These are phyloP conservation scores for Xylaria digitata DNA, from an alignment of 2,329 filamentous ascomycete species.

Conservation along the genomic window DNA sequence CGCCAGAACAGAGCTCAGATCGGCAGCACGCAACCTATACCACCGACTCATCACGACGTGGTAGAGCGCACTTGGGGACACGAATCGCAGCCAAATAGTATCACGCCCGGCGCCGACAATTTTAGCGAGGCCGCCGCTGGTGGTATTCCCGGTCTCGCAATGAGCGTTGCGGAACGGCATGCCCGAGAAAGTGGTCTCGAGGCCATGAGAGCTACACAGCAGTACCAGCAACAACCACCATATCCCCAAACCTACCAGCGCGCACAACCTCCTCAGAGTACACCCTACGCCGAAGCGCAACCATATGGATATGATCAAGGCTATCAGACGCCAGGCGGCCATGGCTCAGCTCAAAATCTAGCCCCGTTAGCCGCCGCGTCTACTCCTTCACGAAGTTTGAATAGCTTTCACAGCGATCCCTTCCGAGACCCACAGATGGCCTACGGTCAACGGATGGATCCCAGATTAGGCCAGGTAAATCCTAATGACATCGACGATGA, in stretches of 20 bases:
- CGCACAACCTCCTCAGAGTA: conserved; percentile 34
- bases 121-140: conserved; percentile 71
- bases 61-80: conserved; percentile 42
- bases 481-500: conserved; percentile 87
- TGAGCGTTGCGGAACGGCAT: conserved; percentile 72
- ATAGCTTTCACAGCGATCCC: conserved; percentile 71
- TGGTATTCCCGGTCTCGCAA: conserved; percentile 75
- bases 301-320: conserved; percentile 39
- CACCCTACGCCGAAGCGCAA: conserved; percentile 40
- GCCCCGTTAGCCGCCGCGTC: conserved; percentile 53
- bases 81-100: conserved; percentile 52
- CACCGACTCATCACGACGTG: conserved; percentile 45
- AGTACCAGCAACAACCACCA: conserved; percentile 38
- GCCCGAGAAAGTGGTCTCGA: conserved; percentile 73
- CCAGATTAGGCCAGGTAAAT: conserved; percentile 71
- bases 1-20: conserved; percentile 52
- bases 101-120: conserved; percentile 75
- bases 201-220: conserved; percentile 61
- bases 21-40: conserved; percentile 45
- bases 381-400: conserved; percentile 63
- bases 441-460: conserved; percentile 58
- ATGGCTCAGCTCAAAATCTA: conserved; percentile 58
- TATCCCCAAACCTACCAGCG: conserved; percentile 41
- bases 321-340: conserved; percentile 38
- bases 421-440: conserved; percentile 68